These are phyloP conservation scores for Perkinsus chesapeaki DNA, from an alignment of 169 alveolate genomes.

Conservation along the genomic window DNA sequence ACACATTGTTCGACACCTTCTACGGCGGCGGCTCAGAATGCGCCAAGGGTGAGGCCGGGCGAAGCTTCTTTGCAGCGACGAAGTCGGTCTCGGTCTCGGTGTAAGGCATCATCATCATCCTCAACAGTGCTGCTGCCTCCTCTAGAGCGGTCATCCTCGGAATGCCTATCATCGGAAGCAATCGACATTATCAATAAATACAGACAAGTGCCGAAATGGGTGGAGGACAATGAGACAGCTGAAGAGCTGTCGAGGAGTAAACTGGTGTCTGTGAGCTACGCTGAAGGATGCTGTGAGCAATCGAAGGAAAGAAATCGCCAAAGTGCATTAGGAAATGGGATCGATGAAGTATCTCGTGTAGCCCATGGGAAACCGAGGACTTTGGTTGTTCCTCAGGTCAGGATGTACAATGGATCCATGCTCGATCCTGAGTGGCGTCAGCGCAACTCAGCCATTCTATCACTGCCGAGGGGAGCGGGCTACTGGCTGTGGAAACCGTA, in stretches of 20 bases:
- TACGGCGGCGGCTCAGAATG: not conserved
- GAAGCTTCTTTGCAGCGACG: not conserved
- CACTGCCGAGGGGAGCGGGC: not conserved
- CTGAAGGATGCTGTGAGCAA: not conserved
- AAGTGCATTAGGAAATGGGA: not conserved
- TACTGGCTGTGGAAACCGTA: not conserved
- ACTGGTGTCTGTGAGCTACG: not conserved
- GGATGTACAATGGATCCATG: not conserved
- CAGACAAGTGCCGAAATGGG: not conserved
- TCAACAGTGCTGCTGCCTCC: not conserved
- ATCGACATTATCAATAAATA: not conserved
- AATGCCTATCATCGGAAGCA: not conserved
- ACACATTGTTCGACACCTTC: not conserved
- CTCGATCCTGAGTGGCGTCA: not conserved
- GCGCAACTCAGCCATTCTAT: not conserved
- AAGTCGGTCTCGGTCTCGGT: not conserved
- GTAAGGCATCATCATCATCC: not conserved
- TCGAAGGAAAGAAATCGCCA: not conserved
- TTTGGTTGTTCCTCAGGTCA: not conserved
- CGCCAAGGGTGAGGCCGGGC: not conserved
- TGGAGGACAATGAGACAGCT: not conserved
- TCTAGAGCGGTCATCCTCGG: not conserved
- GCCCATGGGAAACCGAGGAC: not conserved
- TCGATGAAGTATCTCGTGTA: not conserved
- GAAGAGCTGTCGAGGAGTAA: not conserved